These are phyloP conservation scores for Casuarina cunninghamiana DNA, from an alignment of 306 rosid genomes.

Conservation along the genomic window DNA sequence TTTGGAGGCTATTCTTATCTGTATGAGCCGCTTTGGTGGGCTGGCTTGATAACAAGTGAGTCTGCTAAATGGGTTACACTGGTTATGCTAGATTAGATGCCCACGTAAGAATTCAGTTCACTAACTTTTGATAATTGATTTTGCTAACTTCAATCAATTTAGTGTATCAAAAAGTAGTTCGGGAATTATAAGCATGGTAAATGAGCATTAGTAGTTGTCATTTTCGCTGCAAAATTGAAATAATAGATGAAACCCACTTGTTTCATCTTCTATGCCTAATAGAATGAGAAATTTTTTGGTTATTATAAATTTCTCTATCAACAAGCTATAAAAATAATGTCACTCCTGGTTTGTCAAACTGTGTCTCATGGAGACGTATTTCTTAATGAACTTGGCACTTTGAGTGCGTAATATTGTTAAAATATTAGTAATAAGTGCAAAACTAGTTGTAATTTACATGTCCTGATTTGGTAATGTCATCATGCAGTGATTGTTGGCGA, in stretches of 20 bases:
- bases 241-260: too few species aligned
- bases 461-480: slow-evolving; percentile 37
- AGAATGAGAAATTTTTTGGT: too few species aligned
- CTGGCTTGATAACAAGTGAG: slow-evolving; percentile 99
- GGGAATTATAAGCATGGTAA: neutral
- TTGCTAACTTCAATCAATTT: neutral
- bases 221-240: too few species aligned
- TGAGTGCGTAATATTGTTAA: too few species aligned
- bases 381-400: too few species aligned
- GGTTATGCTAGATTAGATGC: neutral
- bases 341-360: too few species aligned
- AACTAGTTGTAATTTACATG: neutral
- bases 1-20: slow-evolving; percentile 94
- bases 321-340: too few species aligned
- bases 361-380: too few species aligned
- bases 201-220: neutral
- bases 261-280: too few species aligned
- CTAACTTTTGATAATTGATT: slow-evolving; percentile 1
- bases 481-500: slow-evolving; percentile 95
- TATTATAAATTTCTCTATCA: too few species aligned
- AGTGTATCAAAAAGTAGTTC: neutral
- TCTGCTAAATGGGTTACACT: slow-evolving; percentile 11
- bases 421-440: neutral
- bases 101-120: neutral
- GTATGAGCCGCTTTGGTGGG: slow-evolving; percentile 99